A percentile compares a stretch with the other conserved stretches of the same genome.
These are phyloP conservation scores for Eutypella sp. DNA, from an alignment of 2,329 filamentous ascomycete genomes.

Conservation along the genomic window DNA sequence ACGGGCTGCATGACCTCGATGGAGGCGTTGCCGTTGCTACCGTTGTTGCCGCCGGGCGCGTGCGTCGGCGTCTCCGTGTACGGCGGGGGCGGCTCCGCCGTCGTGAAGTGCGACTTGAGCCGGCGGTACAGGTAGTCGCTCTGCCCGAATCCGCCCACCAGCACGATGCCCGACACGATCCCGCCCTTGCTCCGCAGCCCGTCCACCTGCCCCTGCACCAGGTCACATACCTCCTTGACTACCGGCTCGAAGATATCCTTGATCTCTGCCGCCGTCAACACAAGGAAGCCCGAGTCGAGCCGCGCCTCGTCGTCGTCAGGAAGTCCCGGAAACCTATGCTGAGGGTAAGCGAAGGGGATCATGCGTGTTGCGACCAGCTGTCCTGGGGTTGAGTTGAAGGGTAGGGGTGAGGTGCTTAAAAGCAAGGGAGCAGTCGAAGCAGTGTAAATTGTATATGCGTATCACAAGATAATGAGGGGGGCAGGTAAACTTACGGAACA, in stretches of 20 bases:
- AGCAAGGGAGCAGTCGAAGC: too few relatives aligned
- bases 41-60: conserved; percentile 46
- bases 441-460: too few relatives aligned
- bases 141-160: conserved; percentile 79
- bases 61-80: conserved; percentile 70
- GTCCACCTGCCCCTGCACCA: conserved; percentile 64
- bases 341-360: neutral
- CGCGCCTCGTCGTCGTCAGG: conserved; percentile 71
- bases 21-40: conserved; percentile 42
- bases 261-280: conserved; percentile 64
- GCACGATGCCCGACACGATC: conserved; percentile 67
- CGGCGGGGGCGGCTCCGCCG: conserved; percentile 47
- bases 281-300: conserved; percentile 70
- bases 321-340: conserved; percentile 61
- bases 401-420: neutral
- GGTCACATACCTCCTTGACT: conserved; percentile 63
- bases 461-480: neutral
- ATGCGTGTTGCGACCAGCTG: too few relatives aligned
- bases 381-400: conserved; percentile 1
- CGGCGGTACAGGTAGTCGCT: conserved; percentile 70
- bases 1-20: conserved; percentile 79
- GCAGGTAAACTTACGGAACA: conserved; percentile 52
- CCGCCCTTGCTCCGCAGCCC: conserved; percentile 56
- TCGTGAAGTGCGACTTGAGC: conserved; percentile 64
- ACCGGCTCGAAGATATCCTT: conserved; percentile 74